Evolutionary conservation across 169 alveolate species (phyloP).

Genomic region (Blepharisma undulans): DNA sequence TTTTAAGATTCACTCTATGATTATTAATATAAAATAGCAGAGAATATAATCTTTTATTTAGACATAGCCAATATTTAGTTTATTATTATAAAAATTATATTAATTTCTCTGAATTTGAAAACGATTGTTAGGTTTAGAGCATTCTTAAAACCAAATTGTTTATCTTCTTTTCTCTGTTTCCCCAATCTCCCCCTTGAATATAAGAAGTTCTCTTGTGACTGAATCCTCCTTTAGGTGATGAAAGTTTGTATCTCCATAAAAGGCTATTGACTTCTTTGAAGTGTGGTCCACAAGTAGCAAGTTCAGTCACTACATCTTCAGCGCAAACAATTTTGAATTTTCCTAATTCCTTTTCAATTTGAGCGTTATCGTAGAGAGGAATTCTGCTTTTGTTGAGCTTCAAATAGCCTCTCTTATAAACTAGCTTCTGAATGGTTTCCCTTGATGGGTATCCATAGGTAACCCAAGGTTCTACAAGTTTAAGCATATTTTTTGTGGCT

Average conservation of each 20-base stretch:
- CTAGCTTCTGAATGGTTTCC: constrained; percentile 92
- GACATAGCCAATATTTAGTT: no score
- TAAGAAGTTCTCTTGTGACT: constrained; percentile 96
- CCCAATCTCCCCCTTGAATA: constrained; percentile 96
- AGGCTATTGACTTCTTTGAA: constrained; percentile 98
- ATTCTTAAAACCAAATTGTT: constrained; percentile 79
- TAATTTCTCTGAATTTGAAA: not conserved
- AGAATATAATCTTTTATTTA: no score
- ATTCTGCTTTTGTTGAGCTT: constrained; percentile 89
- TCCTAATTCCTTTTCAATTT: constrained; percentile 88
- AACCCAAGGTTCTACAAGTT: constrained; percentile 95
- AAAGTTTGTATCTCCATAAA: constrained; percentile 99
- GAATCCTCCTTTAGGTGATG: constrained; percentile 98
- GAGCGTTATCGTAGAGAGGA: constrained; percentile 89
- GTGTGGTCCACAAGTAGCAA: constrained; percentile 97
- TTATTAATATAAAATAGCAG: no score
- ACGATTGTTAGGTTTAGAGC: constrained; percentile 59
- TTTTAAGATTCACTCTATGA: no score
- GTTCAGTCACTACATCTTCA: constrained; percentile 98
- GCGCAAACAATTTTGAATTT: constrained; percentile 88
- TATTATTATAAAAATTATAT: no score
- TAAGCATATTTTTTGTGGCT: constrained; percentile 97
- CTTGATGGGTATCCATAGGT: constrained; percentile 98
- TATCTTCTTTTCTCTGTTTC: constrained; percentile 89
- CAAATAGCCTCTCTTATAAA: constrained; percentile 98